A percentile compares a stretch with the other conserved stretches of the same genome.
phyloP scores from a whole-genome alignment of 2,329 filamentous ascomycete species.

The Colletotrichum zoysiae region DNA sequence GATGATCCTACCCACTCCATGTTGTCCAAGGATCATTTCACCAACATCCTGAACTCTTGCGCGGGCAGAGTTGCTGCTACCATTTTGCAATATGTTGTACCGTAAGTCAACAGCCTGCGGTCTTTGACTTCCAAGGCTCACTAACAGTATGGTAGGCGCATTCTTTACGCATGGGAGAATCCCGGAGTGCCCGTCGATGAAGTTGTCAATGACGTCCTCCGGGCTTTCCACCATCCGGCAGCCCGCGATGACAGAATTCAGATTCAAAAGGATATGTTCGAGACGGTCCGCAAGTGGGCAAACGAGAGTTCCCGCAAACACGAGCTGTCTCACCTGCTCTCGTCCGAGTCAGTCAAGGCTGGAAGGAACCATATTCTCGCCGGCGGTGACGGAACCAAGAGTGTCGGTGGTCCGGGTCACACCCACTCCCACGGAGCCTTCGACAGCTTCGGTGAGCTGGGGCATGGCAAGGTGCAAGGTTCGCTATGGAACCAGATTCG shows the following conservation, averaged over 20 bases:
- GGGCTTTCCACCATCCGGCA: conserved; percentile 91
- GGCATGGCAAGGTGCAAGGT: conserved; percentile 69
- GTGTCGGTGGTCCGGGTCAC: conserved; percentile 53
- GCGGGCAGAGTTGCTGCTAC: conserved; percentile 80
- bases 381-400: conserved; percentile 48
- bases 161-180: conserved; percentile 95
- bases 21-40: conserved; percentile 87
- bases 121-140: neutral
- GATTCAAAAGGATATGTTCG: conserved; percentile 90
- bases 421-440: conserved; percentile 56
- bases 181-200: conserved; percentile 84
- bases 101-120: conserved; percentile 60
- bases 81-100: conserved; percentile 88
- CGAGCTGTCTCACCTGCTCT: conserved; percentile 80
- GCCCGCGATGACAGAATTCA: conserved; percentile 81
- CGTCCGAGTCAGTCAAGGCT: conserved; percentile 83
- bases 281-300: conserved; percentile 85
- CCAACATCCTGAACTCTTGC: conserved; percentile 81
- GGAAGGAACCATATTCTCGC: conserved; percentile 81
- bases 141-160: conserved; percentile 63
- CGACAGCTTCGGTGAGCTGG: conserved; percentile 57
- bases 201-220: conserved; percentile 83
- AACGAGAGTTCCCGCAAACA: conserved; percentile 75
- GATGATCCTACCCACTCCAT: conserved; percentile 86
- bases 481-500: conserved; percentile 73